Base-by-base conservation (phyloP, 257 asterid genomes). In the Mentha longifolia region DNA sequence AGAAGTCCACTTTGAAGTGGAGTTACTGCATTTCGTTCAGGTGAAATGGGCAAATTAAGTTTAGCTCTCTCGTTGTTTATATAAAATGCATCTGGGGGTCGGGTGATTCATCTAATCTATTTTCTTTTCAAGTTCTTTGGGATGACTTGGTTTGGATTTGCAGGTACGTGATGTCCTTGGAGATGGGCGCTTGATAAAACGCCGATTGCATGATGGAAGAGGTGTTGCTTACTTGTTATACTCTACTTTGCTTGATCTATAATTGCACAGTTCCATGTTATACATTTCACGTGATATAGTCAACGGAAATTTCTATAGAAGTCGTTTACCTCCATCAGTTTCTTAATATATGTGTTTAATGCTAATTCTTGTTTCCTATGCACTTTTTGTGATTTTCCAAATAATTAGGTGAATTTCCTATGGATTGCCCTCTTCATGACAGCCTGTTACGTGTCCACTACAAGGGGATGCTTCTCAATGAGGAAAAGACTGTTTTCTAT, bases 151-250 rank as follows among this genome's bases (percentile, higher is more conserved):
- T 71, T 50, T 72, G 52, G 64, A 77, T 66, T 67, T 61, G 33
- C 86, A 94, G 98, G 99, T 94, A 61, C 95, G 98, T 0, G 98
- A 91, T 80, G 96, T 94, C 81, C 98, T 94, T 72, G 99, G 99
- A 16, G 99, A 94, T 83, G 99, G 99, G 61, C 95, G 99, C 65
- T 78, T 94, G 43, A 92, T 94, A 61, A 94, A 94, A 83, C 90
- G 98, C 17, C 97, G 97, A 43, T 52, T 89, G 75, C 89, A 67
- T 72, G 95, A 94, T 82, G 99, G 99, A 82, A 85, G 95, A 88
- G 99, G 99, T 88, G 52, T 49, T 61, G n/a, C 37, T 75, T 37
- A 17, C 59, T 64, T 16, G 63, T 75, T 50, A 7, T 51, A 58
- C 20, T 50, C 28, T 43, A 33, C 16, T 14, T 49, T 66, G 17